Evolutionary conservation across 1,284 basidiomycete genomes (phyloP).

Genomic region (Rhodotorula glutinis): DNA sequence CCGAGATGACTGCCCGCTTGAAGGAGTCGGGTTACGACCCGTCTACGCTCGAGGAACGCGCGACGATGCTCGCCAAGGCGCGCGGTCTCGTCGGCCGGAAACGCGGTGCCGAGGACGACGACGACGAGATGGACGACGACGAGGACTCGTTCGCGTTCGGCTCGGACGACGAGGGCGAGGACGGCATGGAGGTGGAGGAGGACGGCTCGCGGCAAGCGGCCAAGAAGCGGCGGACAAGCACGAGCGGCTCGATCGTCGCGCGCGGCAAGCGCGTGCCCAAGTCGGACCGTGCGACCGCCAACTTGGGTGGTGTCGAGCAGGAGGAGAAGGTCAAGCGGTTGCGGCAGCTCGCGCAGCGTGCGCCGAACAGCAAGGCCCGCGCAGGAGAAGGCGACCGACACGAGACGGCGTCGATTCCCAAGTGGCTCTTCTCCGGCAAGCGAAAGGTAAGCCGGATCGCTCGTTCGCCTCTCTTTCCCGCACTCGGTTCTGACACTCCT

Average conservation of each 20-base stretch:
- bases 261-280: slow-evolving; percentile 58
- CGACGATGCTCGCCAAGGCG: slow-evolving; percentile 74
- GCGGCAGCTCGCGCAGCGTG: slow-evolving; percentile 77
- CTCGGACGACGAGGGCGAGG: slow-evolving; percentile 64
- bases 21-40: slow-evolving; percentile 87
- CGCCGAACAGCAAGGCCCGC: slow-evolving; percentile 78
- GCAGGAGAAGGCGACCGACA: slow-evolving; percentile 76
- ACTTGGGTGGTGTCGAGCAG: slow-evolving; percentile 64
- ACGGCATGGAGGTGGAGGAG: slow-evolving; percentile 54
- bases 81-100: slow-evolving; percentile 68
- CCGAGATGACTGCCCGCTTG: slow-evolving; percentile 76
- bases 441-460: slow-evolving; percentile 49
- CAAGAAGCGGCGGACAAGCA: slow-evolving; percentile 57
- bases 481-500: background rate
- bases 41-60: slow-evolving; percentile 79
- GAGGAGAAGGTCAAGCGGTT: slow-evolving; percentile 61
- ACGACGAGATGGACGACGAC: slow-evolving; percentile 55
- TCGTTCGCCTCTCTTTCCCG: background rate
- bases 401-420: slow-evolving; percentile 50
- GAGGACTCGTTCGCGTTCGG: slow-evolving; percentile 54
- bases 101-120: slow-evolving; percentile 53
- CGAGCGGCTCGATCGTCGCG: slow-evolving; percentile 48
- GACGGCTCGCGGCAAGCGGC: slow-evolving; percentile 36
- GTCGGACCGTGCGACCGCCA: slow-evolving; percentile 70
- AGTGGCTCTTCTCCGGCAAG: slow-evolving; percentile 39